phyloP scores from a whole-genome alignment of 164 flowering plant species.

The Magnolia sinica region DNA sequence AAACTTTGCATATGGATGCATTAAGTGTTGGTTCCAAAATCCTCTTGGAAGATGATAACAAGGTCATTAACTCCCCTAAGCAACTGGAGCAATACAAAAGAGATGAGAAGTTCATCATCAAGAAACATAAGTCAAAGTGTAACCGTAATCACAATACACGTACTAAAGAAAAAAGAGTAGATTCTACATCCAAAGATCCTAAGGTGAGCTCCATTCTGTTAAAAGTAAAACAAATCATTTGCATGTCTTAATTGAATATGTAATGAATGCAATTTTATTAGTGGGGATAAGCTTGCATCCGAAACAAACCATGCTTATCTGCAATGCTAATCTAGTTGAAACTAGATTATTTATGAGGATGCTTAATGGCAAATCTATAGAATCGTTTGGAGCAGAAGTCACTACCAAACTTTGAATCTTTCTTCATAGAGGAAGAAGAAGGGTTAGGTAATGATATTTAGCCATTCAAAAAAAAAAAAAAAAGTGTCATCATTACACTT shows the following conservation, averaged over 20 bases:
- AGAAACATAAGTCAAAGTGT: constrained; percentile 30
- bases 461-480: no score
- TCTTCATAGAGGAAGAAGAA: constrained; percentile 71
- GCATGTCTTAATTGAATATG: neutral
- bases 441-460: constrained; percentile 35
- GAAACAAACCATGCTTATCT: neutral
- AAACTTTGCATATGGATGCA: constrained; percentile 8
- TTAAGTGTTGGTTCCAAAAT: constrained; percentile 9
- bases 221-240: neutral
- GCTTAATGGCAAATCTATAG: constrained; percentile 28
- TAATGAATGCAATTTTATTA: neutral
- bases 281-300: neutral
- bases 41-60: constrained; percentile 9
- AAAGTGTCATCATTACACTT: no score
- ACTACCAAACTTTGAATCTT: constrained; percentile 56
- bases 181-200: constrained; percentile 12
- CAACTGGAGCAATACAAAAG: constrained; percentile 14
- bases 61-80: constrained; percentile 13
- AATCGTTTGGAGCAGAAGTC: constrained; percentile 31
- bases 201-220: constrained; percentile 22
- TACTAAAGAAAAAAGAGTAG: constrained; percentile 21
- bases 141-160: constrained; percentile 11
- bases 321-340: neutral
- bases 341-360: neutral
- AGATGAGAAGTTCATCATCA: constrained; percentile 13